Evolutionary conservation across 1,284 basidiomycete species (phyloP).

Genomic region (Rhodotorula sp.): DNA sequence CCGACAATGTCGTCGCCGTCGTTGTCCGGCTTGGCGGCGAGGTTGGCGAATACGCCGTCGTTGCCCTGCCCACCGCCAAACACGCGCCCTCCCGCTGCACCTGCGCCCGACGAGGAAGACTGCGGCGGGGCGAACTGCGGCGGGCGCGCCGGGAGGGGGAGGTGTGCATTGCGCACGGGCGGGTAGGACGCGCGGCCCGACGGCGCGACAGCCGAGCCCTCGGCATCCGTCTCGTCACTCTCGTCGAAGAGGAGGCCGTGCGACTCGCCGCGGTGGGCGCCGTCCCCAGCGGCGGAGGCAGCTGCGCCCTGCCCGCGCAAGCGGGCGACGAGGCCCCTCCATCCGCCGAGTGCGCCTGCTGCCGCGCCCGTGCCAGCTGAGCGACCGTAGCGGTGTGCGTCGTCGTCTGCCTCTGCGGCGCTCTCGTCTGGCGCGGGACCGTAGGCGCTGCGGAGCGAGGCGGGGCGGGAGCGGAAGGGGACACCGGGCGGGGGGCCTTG

Average conservation of each 20-base stretch:
- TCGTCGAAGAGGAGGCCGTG: constrained; percentile 39
- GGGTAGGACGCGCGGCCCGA: constrained; percentile 21
- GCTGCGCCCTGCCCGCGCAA: neutral
- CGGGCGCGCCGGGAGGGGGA: constrained; percentile 36
- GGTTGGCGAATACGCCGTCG: constrained; percentile 95
- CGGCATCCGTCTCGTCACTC: constrained; percentile 24
- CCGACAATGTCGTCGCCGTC: constrained; percentile 56
- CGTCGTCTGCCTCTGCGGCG: neutral
- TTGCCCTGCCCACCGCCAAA: constrained; percentile 77
- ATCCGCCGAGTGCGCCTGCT: neutral
- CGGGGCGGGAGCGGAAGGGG: neutral
- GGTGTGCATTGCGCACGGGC: constrained; percentile 21
- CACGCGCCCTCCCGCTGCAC: constrained; percentile 5
- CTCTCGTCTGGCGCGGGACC: neutral
- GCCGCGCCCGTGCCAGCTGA: neutral
- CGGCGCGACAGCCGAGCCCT: neutral
- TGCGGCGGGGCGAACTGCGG: constrained; percentile 28
- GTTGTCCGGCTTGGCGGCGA: constrained; percentile 80
- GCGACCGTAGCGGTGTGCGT: neutral
- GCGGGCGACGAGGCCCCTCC: constrained; percentile 12
- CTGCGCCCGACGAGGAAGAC: neutral
- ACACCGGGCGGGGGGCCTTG: neutral
- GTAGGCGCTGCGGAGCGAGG: neutral
- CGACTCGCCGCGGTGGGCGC: constrained; percentile 1
- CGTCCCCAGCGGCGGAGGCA: neutral